Evolutionary conservation across 768 basidiomycete genomes (phyloP).

Genomic region (Leucosporidium scottii): DNA sequence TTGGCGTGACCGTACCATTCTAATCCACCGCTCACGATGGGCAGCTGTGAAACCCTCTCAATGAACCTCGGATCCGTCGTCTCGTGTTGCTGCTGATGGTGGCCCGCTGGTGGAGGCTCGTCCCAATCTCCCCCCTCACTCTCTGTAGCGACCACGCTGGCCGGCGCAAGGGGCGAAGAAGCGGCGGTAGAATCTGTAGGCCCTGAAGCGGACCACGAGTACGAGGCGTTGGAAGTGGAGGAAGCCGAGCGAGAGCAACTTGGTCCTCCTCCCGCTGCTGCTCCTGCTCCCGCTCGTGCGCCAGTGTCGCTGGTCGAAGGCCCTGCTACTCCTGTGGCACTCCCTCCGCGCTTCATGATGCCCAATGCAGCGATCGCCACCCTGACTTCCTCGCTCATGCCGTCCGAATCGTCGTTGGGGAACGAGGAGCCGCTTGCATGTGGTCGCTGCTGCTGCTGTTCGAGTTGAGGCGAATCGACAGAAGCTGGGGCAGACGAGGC

Average conservation of each 20-base stretch:
- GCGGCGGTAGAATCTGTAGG: conserved; percentile 5
- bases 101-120: not conserved
- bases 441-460: no score
- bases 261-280: no score
- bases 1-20: conserved; percentile 60
- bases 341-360: conserved; percentile 3
- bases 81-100: not conserved
- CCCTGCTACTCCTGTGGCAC: no score
- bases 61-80: conserved; percentile 23
- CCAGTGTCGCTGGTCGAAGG: no score
- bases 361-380: not conserved
- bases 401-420: not conserved
- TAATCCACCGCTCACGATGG: conserved; percentile 21
- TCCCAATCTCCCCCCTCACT: not conserved
- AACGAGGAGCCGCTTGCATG: not conserved
- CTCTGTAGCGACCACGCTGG: not conserved
- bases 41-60: conserved; percentile 25
- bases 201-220: conserved; percentile 10
- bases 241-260: conserved; percentile 10
- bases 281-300: no score
- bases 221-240: conserved; percentile 12
- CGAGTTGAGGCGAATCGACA: not conserved
- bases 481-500: not conserved
- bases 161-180: conserved; percentile 4
- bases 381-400: not conserved